Base-by-base conservation (phyloP, 176 grass and related monocot species). In the Hsuehochloa calcarea region DNA sequence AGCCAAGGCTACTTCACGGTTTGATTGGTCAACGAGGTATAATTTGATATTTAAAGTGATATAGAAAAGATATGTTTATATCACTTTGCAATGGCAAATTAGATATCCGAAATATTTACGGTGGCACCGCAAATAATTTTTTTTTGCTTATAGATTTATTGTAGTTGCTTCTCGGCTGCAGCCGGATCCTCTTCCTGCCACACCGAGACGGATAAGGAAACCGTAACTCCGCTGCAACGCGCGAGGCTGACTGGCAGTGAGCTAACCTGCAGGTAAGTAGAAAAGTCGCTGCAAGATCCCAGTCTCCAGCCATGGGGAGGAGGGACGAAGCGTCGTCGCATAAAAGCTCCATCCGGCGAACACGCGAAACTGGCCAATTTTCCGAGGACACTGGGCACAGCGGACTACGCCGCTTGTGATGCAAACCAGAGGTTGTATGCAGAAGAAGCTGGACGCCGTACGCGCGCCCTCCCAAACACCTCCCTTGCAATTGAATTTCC, bases 401-500 rank as follows among this genome's bases (percentile, higher is more conserved):
- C 72, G 80, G 37, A 4, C 40, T 39, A 22, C 26, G 39, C 55
- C 8, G 41, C 74, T 44, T 80, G 81, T 80, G 87, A 84, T 1
- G 66, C 73, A 11, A 13, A 20, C 44, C 80, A 88, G 80, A 65
- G 86, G 25, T 40, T 88, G 86, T 78, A 77, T n/a, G 44, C 69
- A 19, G 58, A 80, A 80, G 68, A 34, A 12, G 68, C 77, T 34
- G 72, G 62, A 44, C 17, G 27, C 73, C 61, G 60, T 47, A 47
- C 43, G 12, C 7, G 31, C 46, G 5, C 47, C 46, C 26, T 38
- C 45, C n/a, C 67, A 51, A 35, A 41, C 56, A 4, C 45, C 65
- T 17, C 23, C 38, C 10, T 65, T 66, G 20, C 71, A 14, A 68
- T 68, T 68, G 78, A 82, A 87, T 26, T 25, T 35, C 85, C 78